These are phyloP conservation scores for Ganoderma boninense DNA, from an alignment of 1,284 basidiomycete genomes.

Conservation along the genomic window DNA sequence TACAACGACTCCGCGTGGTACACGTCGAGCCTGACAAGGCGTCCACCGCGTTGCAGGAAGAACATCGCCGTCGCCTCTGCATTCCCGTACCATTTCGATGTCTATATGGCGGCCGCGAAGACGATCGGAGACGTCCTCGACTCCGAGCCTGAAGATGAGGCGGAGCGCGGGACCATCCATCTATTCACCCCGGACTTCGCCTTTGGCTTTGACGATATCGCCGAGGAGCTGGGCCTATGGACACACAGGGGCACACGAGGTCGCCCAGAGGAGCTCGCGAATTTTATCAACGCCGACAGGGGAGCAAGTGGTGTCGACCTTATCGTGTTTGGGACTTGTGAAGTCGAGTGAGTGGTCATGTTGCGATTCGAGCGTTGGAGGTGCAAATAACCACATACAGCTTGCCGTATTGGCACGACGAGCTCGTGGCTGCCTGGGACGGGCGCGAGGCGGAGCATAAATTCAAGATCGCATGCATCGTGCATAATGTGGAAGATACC, in stretches of 20 bases:
- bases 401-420: slow-evolving; percentile 36
- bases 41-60: slow-evolving; percentile 22
- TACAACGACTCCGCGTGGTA: not conserved
- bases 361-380: not conserved
- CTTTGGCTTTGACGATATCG: slow-evolving; percentile 42
- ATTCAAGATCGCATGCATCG: slow-evolving; percentile 49
- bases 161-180: slow-evolving; percentile 33
- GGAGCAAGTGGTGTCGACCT: slow-evolving; percentile 41
- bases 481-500: slow-evolving; percentile 44
- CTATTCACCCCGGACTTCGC: slow-evolving; percentile 41
- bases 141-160: slow-evolving; percentile 14
- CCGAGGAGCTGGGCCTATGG: slow-evolving; percentile 40
- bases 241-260: slow-evolving; percentile 39
- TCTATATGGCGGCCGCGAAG: slow-evolving; percentile 46
- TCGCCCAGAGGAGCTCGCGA: slow-evolving; percentile 35
- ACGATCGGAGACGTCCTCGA: slow-evolving; percentile 41
- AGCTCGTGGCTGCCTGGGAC: slow-evolving; percentile 46
- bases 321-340: slow-evolving; percentile 48
- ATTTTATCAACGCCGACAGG: slow-evolving; percentile 32
- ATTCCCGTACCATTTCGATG: slow-evolving; percentile 46
- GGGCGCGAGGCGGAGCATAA: slow-evolving; percentile 43
- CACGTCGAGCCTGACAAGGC: not conserved
- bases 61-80: slow-evolving; percentile 43
- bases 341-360: slow-evolving; percentile 41
- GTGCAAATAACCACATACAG: slow-evolving; percentile 5